Evolutionary conservation across 78 protist genomes (phyloP).

Genomic region (Cavenderia fasciculata): DNA sequence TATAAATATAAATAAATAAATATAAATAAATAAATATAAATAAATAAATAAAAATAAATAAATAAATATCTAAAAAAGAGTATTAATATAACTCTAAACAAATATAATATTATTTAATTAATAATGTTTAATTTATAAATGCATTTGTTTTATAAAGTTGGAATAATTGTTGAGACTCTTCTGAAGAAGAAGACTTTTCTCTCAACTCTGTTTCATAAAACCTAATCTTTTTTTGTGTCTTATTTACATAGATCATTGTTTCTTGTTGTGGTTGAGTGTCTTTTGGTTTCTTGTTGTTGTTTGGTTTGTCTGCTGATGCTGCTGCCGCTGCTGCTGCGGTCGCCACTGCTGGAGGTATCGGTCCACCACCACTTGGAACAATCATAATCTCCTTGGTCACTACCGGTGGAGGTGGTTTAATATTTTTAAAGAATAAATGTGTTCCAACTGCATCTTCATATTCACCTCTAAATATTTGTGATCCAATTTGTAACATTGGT

Average conservation of each 20-base stretch:
- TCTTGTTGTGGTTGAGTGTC: neutral
- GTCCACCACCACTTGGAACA: too few relatives aligned
- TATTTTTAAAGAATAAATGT: neutral
- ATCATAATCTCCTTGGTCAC: too few relatives aligned
- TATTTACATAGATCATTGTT: neutral
- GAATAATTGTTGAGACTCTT: too few relatives aligned
- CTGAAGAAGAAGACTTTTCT: neutral
- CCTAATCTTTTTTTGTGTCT: neutral
- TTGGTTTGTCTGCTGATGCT: neutral
- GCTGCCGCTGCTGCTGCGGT: neutral
- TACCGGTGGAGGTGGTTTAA: neutral
- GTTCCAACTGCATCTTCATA: neutral
- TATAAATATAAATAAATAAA: too few relatives aligned
- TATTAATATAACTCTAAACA: too few relatives aligned
- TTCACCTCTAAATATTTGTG: neutral
- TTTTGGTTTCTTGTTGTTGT: neutral
- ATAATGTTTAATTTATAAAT: too few relatives aligned
- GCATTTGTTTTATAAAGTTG: too few relatives aligned
- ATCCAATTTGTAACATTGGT: neutral
- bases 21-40: too few relatives aligned
- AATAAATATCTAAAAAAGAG: too few relatives aligned
- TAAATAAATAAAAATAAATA: too few relatives aligned
- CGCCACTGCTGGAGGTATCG: neutral
- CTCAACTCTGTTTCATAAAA: neutral
- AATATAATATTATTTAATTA: too few relatives aligned